Evolutionary conservation across 257 asterid genomes (phyloP).

Genomic region (Jacaranda copaia): DNA sequence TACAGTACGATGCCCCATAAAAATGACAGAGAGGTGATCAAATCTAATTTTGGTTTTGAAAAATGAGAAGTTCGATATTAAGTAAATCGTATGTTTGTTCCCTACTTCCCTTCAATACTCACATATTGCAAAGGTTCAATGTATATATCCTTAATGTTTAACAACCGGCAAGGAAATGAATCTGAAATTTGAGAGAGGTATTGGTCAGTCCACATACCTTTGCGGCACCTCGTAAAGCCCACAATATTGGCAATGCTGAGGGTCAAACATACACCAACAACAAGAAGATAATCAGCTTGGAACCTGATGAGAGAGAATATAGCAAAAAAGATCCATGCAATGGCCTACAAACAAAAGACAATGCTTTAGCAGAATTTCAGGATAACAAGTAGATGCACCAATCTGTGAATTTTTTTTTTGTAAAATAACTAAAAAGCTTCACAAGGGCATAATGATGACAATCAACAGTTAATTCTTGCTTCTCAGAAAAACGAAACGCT

Average conservation of each 20-base stretch:
- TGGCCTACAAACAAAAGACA: slow-evolving; percentile 51
- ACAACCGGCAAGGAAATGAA: slow-evolving; percentile 19
- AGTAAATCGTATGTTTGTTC: not conserved
- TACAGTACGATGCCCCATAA: not conserved
- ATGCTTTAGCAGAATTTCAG: slow-evolving; percentile 23
- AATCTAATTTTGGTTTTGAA: not conserved
- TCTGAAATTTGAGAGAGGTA: slow-evolving; percentile 19
- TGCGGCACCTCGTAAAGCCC: slow-evolving; percentile 87
- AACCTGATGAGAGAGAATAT: slow-evolving; percentile 71
- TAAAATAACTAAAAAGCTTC: slow-evolving; percentile 5
- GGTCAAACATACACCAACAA: slow-evolving; percentile 95
- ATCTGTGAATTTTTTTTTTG: not conserved
- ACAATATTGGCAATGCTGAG: slow-evolving; percentile 72
- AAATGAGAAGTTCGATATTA: not conserved
- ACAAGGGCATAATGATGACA: not conserved
- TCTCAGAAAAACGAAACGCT: not conserved
- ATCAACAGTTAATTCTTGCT: slow-evolving; percentile 3
- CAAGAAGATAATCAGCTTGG: slow-evolving; percentile 87
- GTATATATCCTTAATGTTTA: too few species aligned
- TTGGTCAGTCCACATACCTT: slow-evolving; percentile 60
- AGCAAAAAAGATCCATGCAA: slow-evolving; percentile 63
- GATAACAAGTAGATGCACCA: not conserved
- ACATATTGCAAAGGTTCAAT: slow-evolving; percentile 2
- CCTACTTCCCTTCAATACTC: not conserved
- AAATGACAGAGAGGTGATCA: not conserved